Evolutionary conservation across 2,329 filamentous ascomycete genomes (phyloP), one percentile per base, ranked within the genome.

Genomic region (Venturia asperata): DNA sequence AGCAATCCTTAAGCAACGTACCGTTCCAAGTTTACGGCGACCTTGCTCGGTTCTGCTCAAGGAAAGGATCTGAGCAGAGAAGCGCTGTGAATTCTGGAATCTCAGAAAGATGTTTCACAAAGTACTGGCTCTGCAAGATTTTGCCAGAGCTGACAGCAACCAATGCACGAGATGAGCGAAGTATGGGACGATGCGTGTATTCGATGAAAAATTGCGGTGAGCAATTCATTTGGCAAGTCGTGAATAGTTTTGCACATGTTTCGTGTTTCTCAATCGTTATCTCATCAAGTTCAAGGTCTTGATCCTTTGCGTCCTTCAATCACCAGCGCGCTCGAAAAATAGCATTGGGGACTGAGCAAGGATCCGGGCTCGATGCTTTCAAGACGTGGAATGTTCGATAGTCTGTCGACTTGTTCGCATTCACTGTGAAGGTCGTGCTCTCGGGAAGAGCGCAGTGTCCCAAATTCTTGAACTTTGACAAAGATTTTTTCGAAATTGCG

Each of bases 1-100:
- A n/a, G 42, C 61, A 43, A 62, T 62, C 5, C 61, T n/a, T 21
- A 62, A 62, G 41, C 61, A 62, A 5, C 61, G 61, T 21, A 47
- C 42, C 13, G 42, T 30, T 17, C 45, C 42, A 11, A 30, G 10
- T 30, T 42, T 43, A 19, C 37, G 37, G 2, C 42, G 42, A 21
- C 61, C 27, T 30, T 41, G 11, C 47, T 52, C 13, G 19, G 15
- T 24, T 24, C 27, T 24, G 10, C 24, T 52, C 47, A 52, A n/a
- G 19, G 47, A 19, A 52, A 24, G 10, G 21, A 62, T 39, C 15
- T n/a, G 37, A 21, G 24, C 24, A 39, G 37, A 30, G 61, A 62
- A 62, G 27, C 61, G 61, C 27, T 24, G 9, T 19, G 61, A 39
- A 37, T 63, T 45, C 6, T 47, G 39, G 19, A 49, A 45, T 27